Conservation (phyloP, 2,329 filamentous ascomycete species). For the Didymella sp. region DNA sequence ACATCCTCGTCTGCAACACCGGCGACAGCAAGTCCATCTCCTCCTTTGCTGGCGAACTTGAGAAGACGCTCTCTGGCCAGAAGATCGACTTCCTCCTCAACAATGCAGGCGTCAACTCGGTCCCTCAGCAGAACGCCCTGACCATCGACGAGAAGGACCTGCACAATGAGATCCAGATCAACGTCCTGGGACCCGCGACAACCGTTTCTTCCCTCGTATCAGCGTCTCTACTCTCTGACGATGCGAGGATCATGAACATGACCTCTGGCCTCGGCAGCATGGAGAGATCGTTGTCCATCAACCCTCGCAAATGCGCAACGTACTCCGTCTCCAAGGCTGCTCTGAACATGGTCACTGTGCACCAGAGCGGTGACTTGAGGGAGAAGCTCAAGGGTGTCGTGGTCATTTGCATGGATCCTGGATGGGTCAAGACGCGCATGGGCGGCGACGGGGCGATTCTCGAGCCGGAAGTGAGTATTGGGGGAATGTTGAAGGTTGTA, state of each 20-base stretch:
- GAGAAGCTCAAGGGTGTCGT: neutral
- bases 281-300: neutral
- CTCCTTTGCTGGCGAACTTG: neutral
- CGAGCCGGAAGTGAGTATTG: neutral
- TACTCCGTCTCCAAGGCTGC: neutral
- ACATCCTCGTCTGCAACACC: slow-evolving; percentile 1
- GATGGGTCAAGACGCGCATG: slow-evolving; percentile 5
- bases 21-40: neutral
- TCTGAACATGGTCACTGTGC: neutral
- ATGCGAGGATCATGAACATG: neutral
- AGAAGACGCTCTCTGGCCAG: neutral
- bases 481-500: neutral
- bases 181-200: neutral
- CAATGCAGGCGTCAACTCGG: slow-evolving; percentile 3
- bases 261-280: neutral
- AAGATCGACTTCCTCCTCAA: slow-evolving; percentile 3
- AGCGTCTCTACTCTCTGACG: neutral
- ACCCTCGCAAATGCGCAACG: neutral
- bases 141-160: neutral
- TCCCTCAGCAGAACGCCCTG: neutral
- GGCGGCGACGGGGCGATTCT: neutral
- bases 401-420: slow-evolving; percentile 4
- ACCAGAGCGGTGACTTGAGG: neutral
- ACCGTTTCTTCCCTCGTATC: neutral
- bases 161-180: slow-evolving; percentile 3